A percentile compares a stretch with the other conserved stretches of the same genome.
Conservation (phyloP, 2,329 filamentous ascomycete genomes). For the Bipolaris sorokiniana region DNA sequence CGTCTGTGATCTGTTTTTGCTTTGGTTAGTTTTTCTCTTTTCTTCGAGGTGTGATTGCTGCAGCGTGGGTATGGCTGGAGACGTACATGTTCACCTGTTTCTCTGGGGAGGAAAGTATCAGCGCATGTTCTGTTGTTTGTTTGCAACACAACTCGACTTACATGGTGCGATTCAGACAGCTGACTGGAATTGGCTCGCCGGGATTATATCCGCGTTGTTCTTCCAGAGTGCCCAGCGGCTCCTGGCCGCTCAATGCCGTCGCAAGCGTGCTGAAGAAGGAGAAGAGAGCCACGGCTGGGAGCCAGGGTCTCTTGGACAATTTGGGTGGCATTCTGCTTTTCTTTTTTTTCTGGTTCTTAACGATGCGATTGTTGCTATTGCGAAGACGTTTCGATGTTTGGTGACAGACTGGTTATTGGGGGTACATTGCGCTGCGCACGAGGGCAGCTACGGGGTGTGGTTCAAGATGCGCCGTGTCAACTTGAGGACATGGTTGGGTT, state of each 20-base stretch:
- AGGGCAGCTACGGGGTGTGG: slow-evolving; percentile 3
- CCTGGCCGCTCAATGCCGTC: slow-evolving; percentile 50
- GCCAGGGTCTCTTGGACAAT: slow-evolving; percentile 14
- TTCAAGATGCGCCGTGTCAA: slow-evolving; percentile 14
- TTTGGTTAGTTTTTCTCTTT: not conserved
- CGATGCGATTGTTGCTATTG: not conserved
- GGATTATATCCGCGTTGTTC: slow-evolving; percentile 53
- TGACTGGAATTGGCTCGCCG: slow-evolving; percentile 58
- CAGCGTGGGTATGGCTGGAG: not conserved
- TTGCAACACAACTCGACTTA: slow-evolving; percentile 37
- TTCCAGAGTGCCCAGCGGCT: slow-evolving; percentile 46
- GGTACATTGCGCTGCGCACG: slow-evolving; percentile 3
- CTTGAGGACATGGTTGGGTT: slow-evolving; percentile 11
- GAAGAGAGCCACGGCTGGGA: slow-evolving; percentile 36
- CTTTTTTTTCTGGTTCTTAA: not conserved
- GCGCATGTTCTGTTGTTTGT: not conserved
- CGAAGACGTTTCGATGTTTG: not conserved
- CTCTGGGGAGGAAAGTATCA: slow-evolving; percentile 58
- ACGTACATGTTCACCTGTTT: slow-evolving; percentile 79
- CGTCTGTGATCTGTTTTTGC: slow-evolving; percentile 67
- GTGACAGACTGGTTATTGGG: not conserved
- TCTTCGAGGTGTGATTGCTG: not conserved
- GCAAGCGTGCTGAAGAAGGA: slow-evolving; percentile 45
- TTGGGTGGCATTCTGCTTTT: not conserved
- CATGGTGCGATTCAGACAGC: slow-evolving; percentile 60